Evolutionary conservation across 2,329 filamentous ascomycete species (phyloP).

Genomic region (Sarocladium brachiariae): DNA sequence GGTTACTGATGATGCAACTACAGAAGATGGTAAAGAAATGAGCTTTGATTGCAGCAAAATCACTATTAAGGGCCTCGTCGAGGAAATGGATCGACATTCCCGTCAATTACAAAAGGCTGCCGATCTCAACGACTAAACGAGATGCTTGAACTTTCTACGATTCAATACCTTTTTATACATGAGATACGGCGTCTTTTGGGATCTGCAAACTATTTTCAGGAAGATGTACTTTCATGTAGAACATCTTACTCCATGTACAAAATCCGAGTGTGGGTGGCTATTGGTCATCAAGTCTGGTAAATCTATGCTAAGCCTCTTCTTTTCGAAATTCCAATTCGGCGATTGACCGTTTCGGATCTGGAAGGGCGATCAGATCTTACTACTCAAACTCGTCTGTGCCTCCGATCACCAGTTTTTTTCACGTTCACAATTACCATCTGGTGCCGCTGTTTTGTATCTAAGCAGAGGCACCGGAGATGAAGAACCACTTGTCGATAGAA

Average conservation of each 20-base stretch:
- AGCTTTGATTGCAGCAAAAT: conserved; percentile 72
- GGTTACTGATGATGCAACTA: background rate
- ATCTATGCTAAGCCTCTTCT: conserved; percentile 1
- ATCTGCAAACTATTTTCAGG: background rate
- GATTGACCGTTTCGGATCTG: background rate
- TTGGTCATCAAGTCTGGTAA: conserved; percentile 8
- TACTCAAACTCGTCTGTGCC: background rate
- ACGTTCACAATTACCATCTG: background rate
- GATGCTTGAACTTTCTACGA: background rate
- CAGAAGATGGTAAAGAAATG: conserved; percentile 91
- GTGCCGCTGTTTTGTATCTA: conserved; percentile 36
- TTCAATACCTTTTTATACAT: conserved; percentile 1
- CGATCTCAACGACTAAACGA: conserved; percentile 58
- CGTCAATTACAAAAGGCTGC: conserved; percentile 74
- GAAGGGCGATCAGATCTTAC: background rate
- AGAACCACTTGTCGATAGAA: conserved; percentile 99
- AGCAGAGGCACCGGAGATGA: conserved; percentile 93
- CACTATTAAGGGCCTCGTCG: conserved; percentile 77
- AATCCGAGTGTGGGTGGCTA: background rate
- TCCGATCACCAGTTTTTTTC: background rate
- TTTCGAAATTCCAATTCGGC: background rate
- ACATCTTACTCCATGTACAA: conserved; percentile 2
- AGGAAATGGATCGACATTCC: conserved; percentile 87
- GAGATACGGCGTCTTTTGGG: conserved; percentile 2
- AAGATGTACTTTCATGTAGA: background rate